Evolutionary conservation across 257 asterid genomes (phyloP).

Genomic region (Primulina huaijiensis): DNA sequence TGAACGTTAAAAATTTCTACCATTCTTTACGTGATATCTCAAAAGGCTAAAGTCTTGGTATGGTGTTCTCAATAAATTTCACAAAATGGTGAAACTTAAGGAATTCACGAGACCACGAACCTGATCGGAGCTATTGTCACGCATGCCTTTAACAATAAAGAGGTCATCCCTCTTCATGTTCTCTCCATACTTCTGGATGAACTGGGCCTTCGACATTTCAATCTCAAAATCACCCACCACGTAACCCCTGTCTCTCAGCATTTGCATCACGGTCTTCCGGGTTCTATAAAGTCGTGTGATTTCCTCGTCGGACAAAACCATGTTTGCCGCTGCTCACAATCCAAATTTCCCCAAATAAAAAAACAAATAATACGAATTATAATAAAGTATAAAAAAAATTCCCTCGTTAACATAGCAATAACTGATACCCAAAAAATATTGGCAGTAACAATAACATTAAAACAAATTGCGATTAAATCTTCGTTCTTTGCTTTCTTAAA

Average conservation of each 20-base stretch:
- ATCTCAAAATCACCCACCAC: conserved; percentile 43
- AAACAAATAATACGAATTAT: no score
- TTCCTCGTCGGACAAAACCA: conserved; percentile 49
- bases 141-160: background rate
- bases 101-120: background rate
- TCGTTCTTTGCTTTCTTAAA: no score
- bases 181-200: conserved; percentile 28
- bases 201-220: conserved; percentile 43
- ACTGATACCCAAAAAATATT: no score
- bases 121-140: background rate
- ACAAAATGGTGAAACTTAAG: background rate
- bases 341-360: background rate
- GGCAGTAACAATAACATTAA: no score
- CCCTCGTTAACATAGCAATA: no score
- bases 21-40: no score
- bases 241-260: conserved; percentile 49
- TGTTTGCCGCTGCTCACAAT: conserved; percentile 27
- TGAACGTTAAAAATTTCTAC: no score
- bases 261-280: conserved; percentile 47
- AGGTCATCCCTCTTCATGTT: background rate
- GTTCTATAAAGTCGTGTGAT: conserved; percentile 38
- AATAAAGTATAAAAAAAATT: no score
- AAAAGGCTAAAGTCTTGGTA: no score
- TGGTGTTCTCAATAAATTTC: no score
- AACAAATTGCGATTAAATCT: no score